A percentile compares a stretch with the other conserved stretches of the same genome.
Conservation (phyloP, 1,284 basidiomycete species). For the Boletus mariae region DNA sequence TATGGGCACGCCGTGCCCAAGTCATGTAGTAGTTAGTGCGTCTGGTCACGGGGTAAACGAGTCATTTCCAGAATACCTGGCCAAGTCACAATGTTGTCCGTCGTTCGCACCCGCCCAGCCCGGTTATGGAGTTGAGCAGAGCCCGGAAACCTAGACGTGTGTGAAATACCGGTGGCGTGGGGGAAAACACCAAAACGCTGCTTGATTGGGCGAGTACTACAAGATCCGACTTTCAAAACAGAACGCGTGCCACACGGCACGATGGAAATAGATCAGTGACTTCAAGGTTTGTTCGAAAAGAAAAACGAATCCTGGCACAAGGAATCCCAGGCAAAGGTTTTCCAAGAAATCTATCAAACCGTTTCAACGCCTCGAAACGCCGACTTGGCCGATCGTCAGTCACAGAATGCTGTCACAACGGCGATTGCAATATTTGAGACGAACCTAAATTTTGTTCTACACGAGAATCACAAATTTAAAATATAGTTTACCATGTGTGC, state of each 20-base stretch:
- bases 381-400: background rate
- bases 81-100: background rate
- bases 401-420: slow-evolving; percentile 10
- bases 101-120: background rate
- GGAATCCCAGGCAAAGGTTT: background rate
- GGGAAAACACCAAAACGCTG: background rate
- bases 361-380: background rate
- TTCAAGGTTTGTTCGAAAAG: background rate
- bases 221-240: background rate
- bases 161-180: slow-evolving; percentile 13
- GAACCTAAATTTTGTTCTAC: no score
- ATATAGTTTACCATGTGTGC: no score
- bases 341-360: background rate
- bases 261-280: background rate
- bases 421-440: no score
- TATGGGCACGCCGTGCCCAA: background rate
- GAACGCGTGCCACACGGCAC: background rate
- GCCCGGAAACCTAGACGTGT: slow-evolving; percentile 2
- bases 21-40: background rate
- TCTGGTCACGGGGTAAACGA: background rate
- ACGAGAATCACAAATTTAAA: no score
- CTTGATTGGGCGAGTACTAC: slow-evolving; percentile 8
- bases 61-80: background rate
- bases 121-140: slow-evolving; percentile 1
- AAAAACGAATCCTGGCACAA: background rate